Base-by-base conservation (phyloP, 2,329 filamentous ascomycete species). In the Neonectria sp. region DNA sequence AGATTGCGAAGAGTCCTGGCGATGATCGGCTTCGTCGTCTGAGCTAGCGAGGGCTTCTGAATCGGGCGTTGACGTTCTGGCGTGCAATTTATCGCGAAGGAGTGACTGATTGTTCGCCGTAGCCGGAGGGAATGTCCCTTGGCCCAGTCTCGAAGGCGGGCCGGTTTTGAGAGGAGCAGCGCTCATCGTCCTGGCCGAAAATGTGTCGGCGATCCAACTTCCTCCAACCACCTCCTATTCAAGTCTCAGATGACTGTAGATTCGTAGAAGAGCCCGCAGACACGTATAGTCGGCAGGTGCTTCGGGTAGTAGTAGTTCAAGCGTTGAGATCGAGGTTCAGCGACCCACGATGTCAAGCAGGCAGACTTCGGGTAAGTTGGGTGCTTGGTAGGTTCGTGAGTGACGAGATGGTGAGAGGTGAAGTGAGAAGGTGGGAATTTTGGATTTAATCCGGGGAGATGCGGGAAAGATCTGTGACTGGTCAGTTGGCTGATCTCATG, bases 31-130 rank as follows among this genome's bases (percentile, higher is more conserved):
- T 80, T 99, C 96, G 79, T 98, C 96, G 80, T 98, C 96, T 13
- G 95, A 98, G 72, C 95, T 98, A 59, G 93, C 95, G 67, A 98
- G 85, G 58, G 94, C 95, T 79, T 98, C 95, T 4, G 95, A 98
- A 78, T 98, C 96, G 25, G 95, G 95, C 1, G 95, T 98, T 8
- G 94, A 95, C 60, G 93, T 92, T 74, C 95, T 90, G 63, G 91
- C 88, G 75, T 93, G 92, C 56, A 92, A 86, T 79, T 95, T 96
- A 57, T 95, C 93, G 37, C 94, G 86, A 55, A 93, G 83, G 45
- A 91, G 84, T 45, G 90, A 89, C 66, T 92, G 90, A 74, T 86
- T 92, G 73, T 82, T 89, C 25, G 89, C 84, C 60, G 87, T 80
- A 70, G 84, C 80, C 68, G 82, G 73, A 72, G 85, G 75, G 76